Evolutionary conservation across 768 basidiomycete genomes (phyloP).

Genomic region (Cyclocybe aegerita): DNA sequence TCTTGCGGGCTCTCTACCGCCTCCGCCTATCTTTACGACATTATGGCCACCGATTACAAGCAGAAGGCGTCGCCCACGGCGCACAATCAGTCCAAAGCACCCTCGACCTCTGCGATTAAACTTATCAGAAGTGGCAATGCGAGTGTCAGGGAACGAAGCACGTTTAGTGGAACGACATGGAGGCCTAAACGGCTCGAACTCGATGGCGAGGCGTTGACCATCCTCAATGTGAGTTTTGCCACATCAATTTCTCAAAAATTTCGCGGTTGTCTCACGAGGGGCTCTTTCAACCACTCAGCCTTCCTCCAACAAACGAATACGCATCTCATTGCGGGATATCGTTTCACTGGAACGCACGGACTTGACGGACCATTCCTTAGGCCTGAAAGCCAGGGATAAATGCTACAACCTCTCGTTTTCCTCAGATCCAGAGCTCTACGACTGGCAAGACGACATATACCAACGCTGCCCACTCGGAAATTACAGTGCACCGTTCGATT

Average conservation of each 20-base stretch:
- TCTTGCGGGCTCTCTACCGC: neutral
- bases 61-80: slow-evolving; percentile 11
- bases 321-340: slow-evolving; percentile 32
- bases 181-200: slow-evolving; percentile 23
- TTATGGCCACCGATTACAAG: slow-evolving; percentile 10
- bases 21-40: neutral
- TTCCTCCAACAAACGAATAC: slow-evolving; percentile 20
- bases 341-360: slow-evolving; percentile 39
- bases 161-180: slow-evolving; percentile 21
- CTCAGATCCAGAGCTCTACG: slow-evolving; percentile 39
- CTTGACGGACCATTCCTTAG: slow-evolving; percentile 33
- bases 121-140: slow-evolving; percentile 19
- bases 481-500: slow-evolving; percentile 34
- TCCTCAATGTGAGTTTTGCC: slow-evolving; percentile 20
- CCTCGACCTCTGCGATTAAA: slow-evolving; percentile 7
- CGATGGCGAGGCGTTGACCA: slow-evolving; percentile 18
- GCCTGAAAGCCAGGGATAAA: slow-evolving; percentile 30
- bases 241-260: neutral
- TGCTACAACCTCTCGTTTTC: slow-evolving; percentile 36
- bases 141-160: slow-evolving; percentile 18
- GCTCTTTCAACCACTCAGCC: slow-evolving; percentile 11
- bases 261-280: neutral
- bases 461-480: slow-evolving; percentile 35
- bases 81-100: slow-evolving; percentile 5
- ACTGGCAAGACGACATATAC: slow-evolving; percentile 48